phyloP scores from a whole-genome alignment of 257 asterid species.

The Coffea canephora region DNA sequence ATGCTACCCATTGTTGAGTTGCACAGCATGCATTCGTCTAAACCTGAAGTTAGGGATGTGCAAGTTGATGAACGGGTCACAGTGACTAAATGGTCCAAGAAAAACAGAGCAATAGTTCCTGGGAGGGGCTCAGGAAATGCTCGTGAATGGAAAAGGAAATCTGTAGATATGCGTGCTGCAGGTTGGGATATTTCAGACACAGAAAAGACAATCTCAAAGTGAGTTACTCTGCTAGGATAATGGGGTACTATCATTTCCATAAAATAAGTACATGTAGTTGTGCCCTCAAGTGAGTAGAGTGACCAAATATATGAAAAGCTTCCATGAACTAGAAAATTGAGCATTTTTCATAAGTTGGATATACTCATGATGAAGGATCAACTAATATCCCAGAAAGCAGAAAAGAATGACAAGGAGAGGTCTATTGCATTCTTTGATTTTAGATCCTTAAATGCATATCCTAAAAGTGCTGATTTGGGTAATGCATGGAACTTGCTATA shows the following conservation, averaged over 20 bases:
- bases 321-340: not conserved
- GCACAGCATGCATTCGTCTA: constrained; percentile 41
- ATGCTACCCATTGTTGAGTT: constrained; percentile 54
- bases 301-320: not conserved
- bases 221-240: constrained; percentile 13
- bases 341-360: not conserved
- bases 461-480: not conserved
- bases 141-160: constrained; percentile 69
- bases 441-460: not conserved
- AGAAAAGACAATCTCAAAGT: constrained; percentile 66
- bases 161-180: constrained; percentile 45
- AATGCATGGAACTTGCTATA: not conserved
- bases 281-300: not conserved
- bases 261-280: not conserved
- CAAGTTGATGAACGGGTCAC: constrained; percentile 81
- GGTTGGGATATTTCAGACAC: constrained; percentile 69
- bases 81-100: constrained; percentile 87
- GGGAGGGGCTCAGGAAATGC: constrained; percentile 46
- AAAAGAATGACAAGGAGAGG: not conserved
- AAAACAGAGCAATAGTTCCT: constrained; percentile 40
- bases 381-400: not conserved
- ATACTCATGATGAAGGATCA: too few species aligned
- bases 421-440: not conserved
- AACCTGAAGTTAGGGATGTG: constrained; percentile 70
- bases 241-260: not conserved